Conservation (phyloP, 2,329 filamentous ascomycete species). For the Simplicillium aogashimaense region DNA sequence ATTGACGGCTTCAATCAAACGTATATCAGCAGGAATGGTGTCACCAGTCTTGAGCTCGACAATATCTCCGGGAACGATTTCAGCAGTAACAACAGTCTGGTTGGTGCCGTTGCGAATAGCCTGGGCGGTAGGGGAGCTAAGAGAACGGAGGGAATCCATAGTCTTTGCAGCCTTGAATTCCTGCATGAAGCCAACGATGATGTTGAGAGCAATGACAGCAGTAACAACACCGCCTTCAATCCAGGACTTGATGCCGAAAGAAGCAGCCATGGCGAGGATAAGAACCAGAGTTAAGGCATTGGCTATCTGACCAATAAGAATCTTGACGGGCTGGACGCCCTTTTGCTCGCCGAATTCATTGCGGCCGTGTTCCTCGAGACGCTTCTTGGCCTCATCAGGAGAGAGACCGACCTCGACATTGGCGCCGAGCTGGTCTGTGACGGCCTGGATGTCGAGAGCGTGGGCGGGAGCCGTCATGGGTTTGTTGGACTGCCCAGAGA, state of each 20-base stretch:
- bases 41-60: constrained; percentile 45
- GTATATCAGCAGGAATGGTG: constrained; percentile 51
- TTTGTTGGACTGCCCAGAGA: constrained; percentile 26
- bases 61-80: constrained; percentile 49
- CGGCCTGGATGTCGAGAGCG: constrained; percentile 40
- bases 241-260: constrained; percentile 47
- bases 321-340: constrained; percentile 51
- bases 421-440: constrained; percentile 44
- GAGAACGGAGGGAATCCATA: constrained; percentile 35
- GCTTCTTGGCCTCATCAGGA: constrained; percentile 38
- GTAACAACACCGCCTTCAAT: constrained; percentile 51
- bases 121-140: constrained; percentile 32
- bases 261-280: constrained; percentile 47
- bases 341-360: constrained; percentile 54
- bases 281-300: constrained; percentile 61
- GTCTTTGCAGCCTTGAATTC: constrained; percentile 38
- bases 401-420: constrained; percentile 49
- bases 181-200: constrained; percentile 39
- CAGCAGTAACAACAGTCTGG: constrained; percentile 24
- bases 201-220: constrained; percentile 47
- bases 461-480: constrained; percentile 55
- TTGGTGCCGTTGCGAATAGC: constrained; percentile 31
- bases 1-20: constrained; percentile 50
- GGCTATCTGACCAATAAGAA: constrained; percentile 54
- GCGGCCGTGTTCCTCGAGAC: constrained; percentile 45